Conservation (phyloP, 805 yeast genomes). For the Metschnikowia cubensis region DNA sequence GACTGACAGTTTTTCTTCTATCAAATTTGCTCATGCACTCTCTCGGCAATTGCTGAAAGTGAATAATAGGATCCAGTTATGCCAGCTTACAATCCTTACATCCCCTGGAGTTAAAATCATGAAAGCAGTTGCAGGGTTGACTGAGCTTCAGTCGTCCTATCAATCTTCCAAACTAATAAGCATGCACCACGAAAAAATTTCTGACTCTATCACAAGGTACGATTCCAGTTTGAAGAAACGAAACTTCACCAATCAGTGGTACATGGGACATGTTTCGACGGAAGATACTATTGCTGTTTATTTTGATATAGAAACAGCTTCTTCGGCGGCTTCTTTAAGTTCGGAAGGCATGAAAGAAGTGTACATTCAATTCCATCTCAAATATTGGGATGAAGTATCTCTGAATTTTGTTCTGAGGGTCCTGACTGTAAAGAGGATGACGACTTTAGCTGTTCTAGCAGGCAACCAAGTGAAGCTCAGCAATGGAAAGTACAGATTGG, state of each 20-base stretch:
- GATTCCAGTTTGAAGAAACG: constrained; percentile 30
- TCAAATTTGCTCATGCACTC: constrained; percentile 21
- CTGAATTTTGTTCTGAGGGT: constrained; percentile 26
- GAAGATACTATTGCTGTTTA: constrained; percentile 26
- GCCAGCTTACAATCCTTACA: constrained; percentile 26
- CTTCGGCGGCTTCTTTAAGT: constrained; percentile 18
- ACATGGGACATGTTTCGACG: constrained; percentile 20
- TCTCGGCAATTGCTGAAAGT: constrained; percentile 3
- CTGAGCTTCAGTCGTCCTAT: constrained; percentile 33
- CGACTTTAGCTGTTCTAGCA: constrained; percentile 22
- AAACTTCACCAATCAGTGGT: constrained; percentile 39
- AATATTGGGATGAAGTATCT: constrained; percentile 23
- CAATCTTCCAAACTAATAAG: constrained; percentile 17
- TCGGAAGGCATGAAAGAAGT: constrained; percentile 20
- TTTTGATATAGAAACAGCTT: constrained; percentile 31
- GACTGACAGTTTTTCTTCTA: constrained; percentile 26
- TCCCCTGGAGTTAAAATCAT: constrained; percentile 32
- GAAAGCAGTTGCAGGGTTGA: constrained; percentile 30
- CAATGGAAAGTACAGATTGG: constrained; percentile 13
- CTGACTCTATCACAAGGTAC: constrained; percentile 30
- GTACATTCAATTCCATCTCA: constrained; percentile 31
- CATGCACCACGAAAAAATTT: constrained; percentile 27
- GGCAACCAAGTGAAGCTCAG: constrained; percentile 16
- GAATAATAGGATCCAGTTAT: constrained; percentile 5
- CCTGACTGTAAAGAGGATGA: constrained; percentile 27